Base-by-base conservation (phyloP, 2,329 filamentous ascomycete species). In the Penicillium glabrum region DNA sequence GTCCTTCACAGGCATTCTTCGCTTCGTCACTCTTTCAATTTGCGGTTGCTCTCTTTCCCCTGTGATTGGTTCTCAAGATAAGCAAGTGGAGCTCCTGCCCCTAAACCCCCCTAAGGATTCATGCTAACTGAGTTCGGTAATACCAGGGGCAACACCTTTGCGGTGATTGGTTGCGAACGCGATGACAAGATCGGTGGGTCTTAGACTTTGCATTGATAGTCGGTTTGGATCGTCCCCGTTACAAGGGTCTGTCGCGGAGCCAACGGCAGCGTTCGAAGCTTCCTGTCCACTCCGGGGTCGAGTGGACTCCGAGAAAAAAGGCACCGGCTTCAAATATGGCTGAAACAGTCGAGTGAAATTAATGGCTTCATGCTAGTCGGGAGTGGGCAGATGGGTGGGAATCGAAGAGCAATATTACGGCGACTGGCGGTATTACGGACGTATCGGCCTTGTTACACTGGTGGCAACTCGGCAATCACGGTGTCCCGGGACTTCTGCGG, bases 181-280 rank as follows among this genome's bases (percentile, higher is more conserved):
- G 45, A 47, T 60, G 62, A 64, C 62, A 62, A 54, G 62, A 65
- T 61, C 54, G 21, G 53, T 65, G 63, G 62, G 51, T 48, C n/a
- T 10, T 23, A 56, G 53, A 45, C 53, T 66, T 41, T 23, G 48
- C 29, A 6, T 43, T 56, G 57, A 46, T 49, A 26, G 44, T 57
- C 53, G 51, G 52, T 58, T 50, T 16, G 16, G 58, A 62, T 64
- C 58, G 46, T 13, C 60, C 29, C 19, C 51, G 44, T 19, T 60
- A 61, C 54, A 60, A 52, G 57, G 50, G 59, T 57, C 51, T 59
- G 59, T 63, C 56, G 55, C 33, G 46, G 27, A 19, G 29, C 39
- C 51, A 48, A 35, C 55, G 50, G 47, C 33, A 33, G 29, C 27
- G 43, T 29, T 46, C 39, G 13, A 29, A 48, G 26, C 45, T 49